Percentiles rank a stretch among this genome's conserved stretches.
These are phyloP conservation scores for Tephrocybe rancida DNA, from an alignment of 768 basidiomycete species.

Conservation along the genomic window DNA sequence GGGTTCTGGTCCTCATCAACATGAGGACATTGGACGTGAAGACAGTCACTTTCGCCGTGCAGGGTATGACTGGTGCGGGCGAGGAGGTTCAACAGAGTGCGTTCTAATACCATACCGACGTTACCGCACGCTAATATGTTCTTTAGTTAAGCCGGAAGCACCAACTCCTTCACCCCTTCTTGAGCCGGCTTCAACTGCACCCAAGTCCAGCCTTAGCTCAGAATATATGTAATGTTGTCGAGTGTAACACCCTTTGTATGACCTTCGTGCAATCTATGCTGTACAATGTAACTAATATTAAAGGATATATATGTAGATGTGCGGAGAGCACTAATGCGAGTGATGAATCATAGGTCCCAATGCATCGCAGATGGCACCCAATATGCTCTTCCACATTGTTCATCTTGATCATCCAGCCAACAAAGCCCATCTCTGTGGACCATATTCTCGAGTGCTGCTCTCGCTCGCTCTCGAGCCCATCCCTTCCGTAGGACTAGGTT, in stretches of 20 bases:
- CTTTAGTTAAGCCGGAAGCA: not conserved
- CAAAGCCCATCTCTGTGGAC: conserved; percentile 88
- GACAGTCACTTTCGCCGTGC: conserved; percentile 58
- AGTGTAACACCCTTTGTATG: not conserved
- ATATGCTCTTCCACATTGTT: conserved; percentile 63
- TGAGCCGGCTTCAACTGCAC: conserved; percentile 14
- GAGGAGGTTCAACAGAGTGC: conserved; percentile 16
- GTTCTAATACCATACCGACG: not conserved
- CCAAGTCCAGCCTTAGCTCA: conserved; percentile 12
- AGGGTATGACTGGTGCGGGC: conserved; percentile 41
- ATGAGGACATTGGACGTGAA: conserved; percentile 73
- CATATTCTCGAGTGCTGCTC: conserved; percentile 86
- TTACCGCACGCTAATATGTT: not conserved
- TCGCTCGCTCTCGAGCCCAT: conserved; percentile 81
- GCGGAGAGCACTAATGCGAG: not conserved
- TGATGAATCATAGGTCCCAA: conserved; percentile 66
- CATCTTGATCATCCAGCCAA: conserved; percentile 94
- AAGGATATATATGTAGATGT: not conserved
- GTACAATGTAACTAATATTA: not conserved
- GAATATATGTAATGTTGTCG: conserved; percentile 5
- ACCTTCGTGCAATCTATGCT: not conserved
- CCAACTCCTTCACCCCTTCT: conserved; percentile 4
- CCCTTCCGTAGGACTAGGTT: conserved; percentile 59
- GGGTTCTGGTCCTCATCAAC: conserved; percentile 79
- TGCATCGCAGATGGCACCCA: conserved; percentile 90